A percentile compares a stretch with the other conserved stretches of the same genome.
Evolutionary conservation across 2,329 filamentous ascomycete genomes (phyloP).

Genomic region (Didymella pinodella): DNA sequence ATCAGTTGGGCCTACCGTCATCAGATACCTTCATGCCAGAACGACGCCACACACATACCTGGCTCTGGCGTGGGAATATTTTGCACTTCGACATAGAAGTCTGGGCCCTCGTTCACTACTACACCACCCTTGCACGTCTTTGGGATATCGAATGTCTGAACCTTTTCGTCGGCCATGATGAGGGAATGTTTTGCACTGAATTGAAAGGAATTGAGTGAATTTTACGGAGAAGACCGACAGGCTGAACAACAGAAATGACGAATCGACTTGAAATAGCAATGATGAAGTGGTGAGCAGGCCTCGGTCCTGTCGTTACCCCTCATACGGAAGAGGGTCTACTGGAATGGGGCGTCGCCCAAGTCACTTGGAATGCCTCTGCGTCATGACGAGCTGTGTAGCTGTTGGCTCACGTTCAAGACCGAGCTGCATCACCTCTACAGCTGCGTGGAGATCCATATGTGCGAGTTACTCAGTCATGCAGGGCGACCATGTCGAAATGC

Average conservation of each 20-base stretch:
- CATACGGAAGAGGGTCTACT: slow-evolving; percentile 10
- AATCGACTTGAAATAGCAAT: slow-evolving; percentile 7
- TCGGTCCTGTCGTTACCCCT: slow-evolving; percentile 21
- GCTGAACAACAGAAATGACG: not conserved
- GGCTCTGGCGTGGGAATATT: slow-evolving; percentile 58
- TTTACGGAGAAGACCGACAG: not conserved
- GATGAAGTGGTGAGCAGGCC: slow-evolving; percentile 15
- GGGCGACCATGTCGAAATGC: not conserved
- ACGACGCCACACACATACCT: slow-evolving; percentile 40
- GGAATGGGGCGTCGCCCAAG: not conserved
- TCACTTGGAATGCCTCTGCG: not conserved
- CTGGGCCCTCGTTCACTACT: slow-evolving; percentile 60
- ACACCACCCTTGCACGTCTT: slow-evolving; percentile 62
- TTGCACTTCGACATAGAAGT: slow-evolving; percentile 58
- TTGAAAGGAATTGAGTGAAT: not conserved
- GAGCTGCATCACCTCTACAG: slow-evolving; percentile 1
- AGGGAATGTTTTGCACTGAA: not conserved
- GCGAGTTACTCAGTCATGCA: slow-evolving; percentile 2
- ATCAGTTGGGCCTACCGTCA: slow-evolving; percentile 58
- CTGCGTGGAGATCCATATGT: slow-evolving; percentile 3
- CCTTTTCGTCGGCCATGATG: slow-evolving; percentile 40
- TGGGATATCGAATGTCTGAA: slow-evolving; percentile 53
- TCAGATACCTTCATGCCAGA: slow-evolving; percentile 6
- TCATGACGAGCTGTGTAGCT: slow-evolving; percentile 3
- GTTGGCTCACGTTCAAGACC: slow-evolving; percentile 10